Base-by-base conservation (phyloP, 2,329 filamentous ascomycete species). In the Neofusicoccum parvum region DNA sequence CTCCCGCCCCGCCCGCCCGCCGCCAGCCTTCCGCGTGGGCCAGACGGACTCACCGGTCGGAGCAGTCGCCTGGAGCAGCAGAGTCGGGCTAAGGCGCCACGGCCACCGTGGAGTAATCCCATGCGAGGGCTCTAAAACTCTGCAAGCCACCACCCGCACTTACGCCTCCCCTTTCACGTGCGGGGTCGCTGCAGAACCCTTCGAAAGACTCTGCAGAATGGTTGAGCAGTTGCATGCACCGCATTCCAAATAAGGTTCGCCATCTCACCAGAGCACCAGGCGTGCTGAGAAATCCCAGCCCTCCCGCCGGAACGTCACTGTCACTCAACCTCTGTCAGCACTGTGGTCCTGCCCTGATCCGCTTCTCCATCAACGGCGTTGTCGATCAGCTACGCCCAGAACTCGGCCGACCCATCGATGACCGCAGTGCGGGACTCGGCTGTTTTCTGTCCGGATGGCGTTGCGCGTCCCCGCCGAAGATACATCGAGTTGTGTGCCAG, bases 71-170 rank as follows among this genome's bases (percentile, higher is more conserved):
- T 48, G 43, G 37, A 46, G 46, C 56, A 23, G 56, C 23, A 23
- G 23, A 23, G 23, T 23, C 23, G 23, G 20, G 23, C 23, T 23
- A 48, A 48, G 23, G 20, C 56, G 56, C 32, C 41, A n/a, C 53
- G 4, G n/a, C 4, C 53, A 32, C 23, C 23, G 15, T 58, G 53
- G 12, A 45, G 53, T 34, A 45, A 45, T 58, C 53, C 14, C 37
- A 53, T 37, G 50, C 34, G 34, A 53, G 50, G 6, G 9, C 50
- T 20, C 53, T 20, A 58, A 60, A 60, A 48, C 56, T 60, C 43
- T 60, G 56, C 56, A 60, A 60, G 56, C 56, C 56, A 60, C 43
- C n/a, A 9, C 32, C 43, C 56, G 43, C 56, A 36, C 43, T 48
- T 48, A 27, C 56, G 32, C 15, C 4, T 14, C 5, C 53, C 6